phyloP scores from a whole-genome alignment of 352 stramenopile species.

The Globisporangium rhizosaccharum region DNA sequence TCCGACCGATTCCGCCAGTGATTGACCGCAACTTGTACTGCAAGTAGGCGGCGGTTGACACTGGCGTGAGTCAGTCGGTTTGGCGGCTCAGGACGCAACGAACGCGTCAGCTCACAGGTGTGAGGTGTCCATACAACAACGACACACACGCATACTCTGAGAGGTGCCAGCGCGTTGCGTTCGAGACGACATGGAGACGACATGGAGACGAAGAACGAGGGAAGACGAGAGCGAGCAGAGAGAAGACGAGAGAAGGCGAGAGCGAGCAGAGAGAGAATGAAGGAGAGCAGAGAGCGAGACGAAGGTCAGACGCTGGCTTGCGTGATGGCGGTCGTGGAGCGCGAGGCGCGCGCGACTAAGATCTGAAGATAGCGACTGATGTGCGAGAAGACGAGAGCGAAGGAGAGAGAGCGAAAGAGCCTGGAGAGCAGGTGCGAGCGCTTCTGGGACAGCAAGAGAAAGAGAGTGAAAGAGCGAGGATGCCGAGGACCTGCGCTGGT shows the following conservation, averaged over 20 bases:
- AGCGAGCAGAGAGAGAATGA: not conserved
- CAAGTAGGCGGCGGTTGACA: conserved; percentile 47
- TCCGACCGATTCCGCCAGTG: conserved; percentile 96
- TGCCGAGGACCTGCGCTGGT: not conserved
- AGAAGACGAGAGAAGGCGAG: not conserved
- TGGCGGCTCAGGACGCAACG: not conserved
- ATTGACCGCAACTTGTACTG: conserved; percentile 99
- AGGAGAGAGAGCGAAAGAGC: conserved; percentile 1
- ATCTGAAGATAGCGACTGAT: too few species aligned
- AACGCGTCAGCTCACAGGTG: too few species aligned
- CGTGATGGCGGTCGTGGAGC: too few species aligned
- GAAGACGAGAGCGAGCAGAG: not conserved
- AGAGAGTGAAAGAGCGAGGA: conserved; percentile 3
- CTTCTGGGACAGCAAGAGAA: not conserved
- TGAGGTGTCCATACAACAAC: too few species aligned
- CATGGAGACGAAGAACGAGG: not conserved
- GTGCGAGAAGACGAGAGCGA: not conserved
- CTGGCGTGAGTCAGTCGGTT: not conserved
- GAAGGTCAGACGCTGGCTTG: too few species aligned
- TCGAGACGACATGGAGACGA: not conserved
- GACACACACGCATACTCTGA: too few species aligned
- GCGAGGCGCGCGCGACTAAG: too few species aligned
- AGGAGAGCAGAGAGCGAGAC: not conserved
- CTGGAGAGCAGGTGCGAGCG: too few species aligned
- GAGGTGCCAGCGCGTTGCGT: too few species aligned